A percentile compares a stretch with the other conserved stretches of the same genome.
phyloP scores from a whole-genome alignment of 2,329 filamentous ascomycete species.

The Metarhizium rileyi region DNA sequence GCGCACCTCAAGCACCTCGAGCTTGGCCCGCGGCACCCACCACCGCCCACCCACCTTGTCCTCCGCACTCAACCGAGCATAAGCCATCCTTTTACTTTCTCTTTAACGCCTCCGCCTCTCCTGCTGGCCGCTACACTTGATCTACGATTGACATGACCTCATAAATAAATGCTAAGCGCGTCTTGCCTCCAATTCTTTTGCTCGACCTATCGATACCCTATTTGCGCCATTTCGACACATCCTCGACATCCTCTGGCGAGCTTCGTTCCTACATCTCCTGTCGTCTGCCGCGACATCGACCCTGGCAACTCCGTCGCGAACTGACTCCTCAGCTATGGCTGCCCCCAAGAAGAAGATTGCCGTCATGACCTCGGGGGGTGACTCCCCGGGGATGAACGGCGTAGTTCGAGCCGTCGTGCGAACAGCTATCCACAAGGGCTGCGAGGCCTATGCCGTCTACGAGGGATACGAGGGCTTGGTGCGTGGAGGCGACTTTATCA shows the following conservation, averaged over 20 bases:
- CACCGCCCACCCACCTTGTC: neutral
- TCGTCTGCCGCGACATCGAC: constrained; percentile 4
- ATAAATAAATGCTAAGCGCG: constrained; percentile 19
- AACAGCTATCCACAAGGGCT: constrained; percentile 77
- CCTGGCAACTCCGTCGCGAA: constrained; percentile 10
- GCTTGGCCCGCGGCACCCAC: neutral
- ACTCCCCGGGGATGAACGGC: constrained; percentile 91
- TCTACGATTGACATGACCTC: neutral
- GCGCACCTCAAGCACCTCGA: neutral
- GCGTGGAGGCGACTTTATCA: constrained; percentile 78
- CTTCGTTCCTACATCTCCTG: constrained; percentile 11
- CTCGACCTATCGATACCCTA: constrained; percentile 21
- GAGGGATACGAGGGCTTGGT: constrained; percentile 97
- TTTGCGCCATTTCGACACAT: constrained; percentile 18
- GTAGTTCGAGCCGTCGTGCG: constrained; percentile 84
- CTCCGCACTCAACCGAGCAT: neutral
- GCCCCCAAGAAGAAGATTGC: constrained; percentile 60
- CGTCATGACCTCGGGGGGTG: constrained; percentile 89
- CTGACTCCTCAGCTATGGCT: constrained; percentile 27
- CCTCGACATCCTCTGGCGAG: constrained; percentile 17
- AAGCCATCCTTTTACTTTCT: neutral
- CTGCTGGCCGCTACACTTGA: neutral
- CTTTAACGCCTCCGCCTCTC: neutral
- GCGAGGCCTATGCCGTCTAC: constrained; percentile 72
- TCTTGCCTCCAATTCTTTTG: constrained; percentile 18